Conservation (phyloP, 2,329 filamentous ascomycete genomes). For the Hypoxylon sp. region DNA sequence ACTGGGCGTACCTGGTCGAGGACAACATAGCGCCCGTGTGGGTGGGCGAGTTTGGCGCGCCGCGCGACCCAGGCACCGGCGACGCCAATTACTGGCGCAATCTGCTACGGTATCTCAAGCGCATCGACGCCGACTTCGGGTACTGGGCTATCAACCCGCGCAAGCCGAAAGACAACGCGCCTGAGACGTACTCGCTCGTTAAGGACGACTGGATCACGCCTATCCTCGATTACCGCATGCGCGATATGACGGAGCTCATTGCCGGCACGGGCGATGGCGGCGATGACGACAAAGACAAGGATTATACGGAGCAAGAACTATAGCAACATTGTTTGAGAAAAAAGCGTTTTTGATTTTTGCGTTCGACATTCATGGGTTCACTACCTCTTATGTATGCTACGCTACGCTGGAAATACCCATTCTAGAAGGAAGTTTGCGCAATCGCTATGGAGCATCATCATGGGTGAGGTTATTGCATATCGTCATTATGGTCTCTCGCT, state of each 20-base stretch:
- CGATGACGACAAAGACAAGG: not conserved
- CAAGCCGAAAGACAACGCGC: slow-evolving; percentile 65
- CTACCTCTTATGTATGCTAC: not conserved
- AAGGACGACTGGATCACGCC: slow-evolving; percentile 71
- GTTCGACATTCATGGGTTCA: slow-evolving; percentile 6
- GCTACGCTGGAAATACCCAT: slow-evolving; percentile 21
- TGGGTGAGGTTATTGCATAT: slow-evolving; percentile 10
- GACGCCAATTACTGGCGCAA: slow-evolving; percentile 73
- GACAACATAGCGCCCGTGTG: slow-evolving; percentile 68
- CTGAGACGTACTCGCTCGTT: slow-evolving; percentile 69
- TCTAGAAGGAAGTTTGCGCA: not conserved
- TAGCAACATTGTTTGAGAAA: not conserved
- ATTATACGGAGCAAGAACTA: slow-evolving; percentile 4
- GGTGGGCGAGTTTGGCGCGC: slow-evolving; percentile 73
- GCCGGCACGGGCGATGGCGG: slow-evolving; percentile 34
- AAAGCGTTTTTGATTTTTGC: slow-evolving; percentile 14
- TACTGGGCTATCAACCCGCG: slow-evolving; percentile 76
- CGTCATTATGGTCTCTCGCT: slow-evolving; percentile 3
- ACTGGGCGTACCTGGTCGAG: slow-evolving; percentile 72
- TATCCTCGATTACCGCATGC: slow-evolving; percentile 69
- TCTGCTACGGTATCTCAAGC: slow-evolving; percentile 65
- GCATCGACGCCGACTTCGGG: slow-evolving; percentile 70
- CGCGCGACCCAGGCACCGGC: slow-evolving; percentile 60
- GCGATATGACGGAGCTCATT: slow-evolving; percentile 66
- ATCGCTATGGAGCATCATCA: slow-evolving; percentile 2